Evolutionary conservation across 306 rosid species (phyloP), one percentile per base, ranked within the genome.

Genomic region (Rosa persica): DNA sequence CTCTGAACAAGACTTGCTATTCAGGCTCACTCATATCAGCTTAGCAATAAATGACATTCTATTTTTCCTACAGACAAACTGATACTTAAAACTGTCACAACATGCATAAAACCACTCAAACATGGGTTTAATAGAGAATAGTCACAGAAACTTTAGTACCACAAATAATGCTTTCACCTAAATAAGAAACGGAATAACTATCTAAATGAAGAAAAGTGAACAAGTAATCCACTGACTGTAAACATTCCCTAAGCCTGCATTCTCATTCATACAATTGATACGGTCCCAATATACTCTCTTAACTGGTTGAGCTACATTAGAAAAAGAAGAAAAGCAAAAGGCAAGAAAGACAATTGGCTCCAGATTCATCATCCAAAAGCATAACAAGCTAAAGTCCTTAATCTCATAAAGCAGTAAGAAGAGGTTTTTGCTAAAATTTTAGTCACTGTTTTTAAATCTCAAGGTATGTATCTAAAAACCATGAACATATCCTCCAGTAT

Each of bases 161-260:
- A 49, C 55, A 69, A n/a, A 12, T 69, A 30, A 69, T 69, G 16
- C 73, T 69, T 69, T 69, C 51, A 44, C 5, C n/a, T 13, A 62
- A 10, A 44, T 69, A 69, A 69, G 10, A 69, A 22, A 43, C 19
- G 25, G 39, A 43, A 40, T 42, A 69, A 10, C n/a, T 69, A 12
- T 6, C 25, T n/a, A 13, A 42, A 69, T 43, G 54, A 44, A 6
- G 54, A 43, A 69, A 10, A 43, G 20, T 13, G 34, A 43, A 43
- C 12, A 69, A 22, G 73, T 44, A 44, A 22, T 69, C n/a, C 73
- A 69, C 6, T 12, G 36, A 69, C 55, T 49, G 55, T 16, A 48
- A 43, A 8, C 47, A 43, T 43, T 46, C 15, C 15, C 12, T 12
- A 46, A 0, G 49, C n/a, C 38, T 13, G 22, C 19, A 44, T 27